phyloP scores from a whole-genome alignment of 106 monocot species.

The Gastrodia elata region DNA sequence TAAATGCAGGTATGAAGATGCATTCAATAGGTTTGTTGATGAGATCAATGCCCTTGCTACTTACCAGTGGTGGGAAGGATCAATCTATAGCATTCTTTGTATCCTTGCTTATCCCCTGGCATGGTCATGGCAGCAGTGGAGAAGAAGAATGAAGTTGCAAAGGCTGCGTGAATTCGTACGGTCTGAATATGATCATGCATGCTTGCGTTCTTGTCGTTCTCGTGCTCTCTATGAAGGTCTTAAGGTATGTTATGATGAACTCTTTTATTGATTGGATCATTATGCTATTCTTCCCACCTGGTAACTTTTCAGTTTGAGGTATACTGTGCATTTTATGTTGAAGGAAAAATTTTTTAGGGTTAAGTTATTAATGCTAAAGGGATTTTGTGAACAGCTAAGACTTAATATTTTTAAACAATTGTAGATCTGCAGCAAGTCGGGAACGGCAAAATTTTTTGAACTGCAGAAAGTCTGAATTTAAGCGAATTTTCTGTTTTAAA shows the following conservation, averaged over 20 bases:
- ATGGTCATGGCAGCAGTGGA: conserved; percentile 99
- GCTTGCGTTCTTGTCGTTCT: conserved; percentile 91
- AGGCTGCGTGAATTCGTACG: conserved; percentile 90
- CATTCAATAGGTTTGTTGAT: conserved; percentile 94
- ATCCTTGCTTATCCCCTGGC: conserved; percentile 85
- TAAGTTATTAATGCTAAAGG: no score
- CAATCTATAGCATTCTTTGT: conserved; percentile 69
- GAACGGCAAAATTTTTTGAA: no score
- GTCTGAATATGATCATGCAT: conserved; percentile 95
- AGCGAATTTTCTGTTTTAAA: no score
- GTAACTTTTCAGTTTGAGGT: not conserved
- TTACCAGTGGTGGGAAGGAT: conserved; percentile 99
- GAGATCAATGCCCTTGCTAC: conserved; percentile 82
- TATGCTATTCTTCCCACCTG: not conserved
- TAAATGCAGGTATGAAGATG: conserved; percentile 81
- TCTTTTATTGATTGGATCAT: not conserved
- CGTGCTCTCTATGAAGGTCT: conserved; percentile 96
- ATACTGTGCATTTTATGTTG: not conserved
- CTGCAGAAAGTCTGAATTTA: no score
- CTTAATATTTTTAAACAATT: no score
- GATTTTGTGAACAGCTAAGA: no score
- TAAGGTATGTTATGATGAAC: conserved; percentile 47
- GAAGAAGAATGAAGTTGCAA: conserved; percentile 86
- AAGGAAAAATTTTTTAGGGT: no score
- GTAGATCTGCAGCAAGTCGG: no score